A percentile compares a stretch with the other conserved stretches of the same genome.
These are phyloP conservation scores for Aristolochia fimbriata DNA, from an alignment of 164 flowering plant species.

Conservation along the genomic window DNA sequence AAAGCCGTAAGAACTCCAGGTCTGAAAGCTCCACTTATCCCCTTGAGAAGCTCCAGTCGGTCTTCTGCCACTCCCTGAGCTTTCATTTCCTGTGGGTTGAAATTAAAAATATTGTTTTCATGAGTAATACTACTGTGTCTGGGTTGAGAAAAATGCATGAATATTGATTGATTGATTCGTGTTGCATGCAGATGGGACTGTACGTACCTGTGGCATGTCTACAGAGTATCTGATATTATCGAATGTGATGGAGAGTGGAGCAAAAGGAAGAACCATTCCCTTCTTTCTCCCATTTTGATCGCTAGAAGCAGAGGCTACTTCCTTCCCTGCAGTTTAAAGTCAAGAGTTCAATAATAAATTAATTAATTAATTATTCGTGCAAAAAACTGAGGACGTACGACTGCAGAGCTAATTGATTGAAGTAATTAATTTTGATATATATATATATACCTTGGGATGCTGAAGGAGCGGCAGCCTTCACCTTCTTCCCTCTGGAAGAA, in stretches of 20 bases:
- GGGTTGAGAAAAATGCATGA: background rate
- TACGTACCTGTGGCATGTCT: conserved; percentile 56
- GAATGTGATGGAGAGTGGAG: conserved; percentile 40
- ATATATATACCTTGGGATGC: conserved; percentile 2
- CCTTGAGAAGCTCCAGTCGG: conserved; percentile 29
- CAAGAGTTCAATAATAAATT: no score
- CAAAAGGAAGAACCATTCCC: conserved; percentile 55
- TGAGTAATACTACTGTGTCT: no score
- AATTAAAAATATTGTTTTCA: background rate
- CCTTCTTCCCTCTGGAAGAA: conserved; percentile 4
- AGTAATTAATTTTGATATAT: no score
- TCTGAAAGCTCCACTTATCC: conserved; percentile 43
- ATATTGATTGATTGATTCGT: background rate
- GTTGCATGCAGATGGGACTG: background rate
- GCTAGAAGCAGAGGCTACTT: conserved; percentile 1
- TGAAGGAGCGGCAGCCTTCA: background rate
- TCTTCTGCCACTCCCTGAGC: conserved; percentile 30
- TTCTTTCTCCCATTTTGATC: conserved; percentile 14
- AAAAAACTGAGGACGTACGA: no score
- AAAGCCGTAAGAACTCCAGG: conserved; percentile 52
- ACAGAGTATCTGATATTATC: conserved; percentile 37
- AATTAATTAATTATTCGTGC: no score
- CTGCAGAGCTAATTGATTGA: no score
- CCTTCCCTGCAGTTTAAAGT: background rate
- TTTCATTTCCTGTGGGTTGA: conserved; percentile 50